A percentile compares a stretch with the other conserved stretches of the same genome.
Conservation (phyloP, 257 asterid species). For the Cinchona pubescens region DNA sequence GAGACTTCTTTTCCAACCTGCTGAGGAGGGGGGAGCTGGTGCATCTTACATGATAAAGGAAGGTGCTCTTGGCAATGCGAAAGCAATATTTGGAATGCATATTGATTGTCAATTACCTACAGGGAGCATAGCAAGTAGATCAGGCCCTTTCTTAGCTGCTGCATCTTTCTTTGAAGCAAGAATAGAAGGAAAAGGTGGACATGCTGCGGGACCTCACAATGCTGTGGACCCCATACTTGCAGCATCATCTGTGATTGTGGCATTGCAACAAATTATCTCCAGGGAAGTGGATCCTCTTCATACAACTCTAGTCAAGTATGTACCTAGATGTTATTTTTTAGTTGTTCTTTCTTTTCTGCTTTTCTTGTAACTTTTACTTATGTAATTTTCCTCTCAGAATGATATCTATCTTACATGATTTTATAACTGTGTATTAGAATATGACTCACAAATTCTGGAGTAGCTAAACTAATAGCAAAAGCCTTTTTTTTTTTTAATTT, state of each 20-base stretch:
- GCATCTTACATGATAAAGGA: slow-evolving; percentile 73
- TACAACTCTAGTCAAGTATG: slow-evolving; percentile 74
- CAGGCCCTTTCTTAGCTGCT: slow-evolving; percentile 70
- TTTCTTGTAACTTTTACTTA: neutral
- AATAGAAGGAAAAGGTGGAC: slow-evolving; percentile 76
- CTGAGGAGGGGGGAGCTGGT: slow-evolving; percentile 94
- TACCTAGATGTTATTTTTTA: neutral
- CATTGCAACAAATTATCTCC: slow-evolving; percentile 73
- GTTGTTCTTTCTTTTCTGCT: neutral
- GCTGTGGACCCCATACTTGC: slow-evolving; percentile 68
- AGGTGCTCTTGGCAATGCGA: slow-evolving; percentile 74
- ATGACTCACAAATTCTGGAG: neutral
- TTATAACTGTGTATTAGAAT: neutral
- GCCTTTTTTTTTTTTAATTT: neutral
- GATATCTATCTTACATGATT: neutral
- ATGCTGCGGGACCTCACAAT: slow-evolving; percentile 68
- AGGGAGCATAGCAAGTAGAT: slow-evolving; percentile 49
- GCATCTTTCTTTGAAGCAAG: slow-evolving; percentile 60
- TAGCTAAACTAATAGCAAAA: neutral
- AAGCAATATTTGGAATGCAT: slow-evolving; percentile 84
- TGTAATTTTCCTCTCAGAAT: neutral
- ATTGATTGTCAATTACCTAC: slow-evolving; percentile 48
- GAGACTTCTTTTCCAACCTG: slow-evolving; percentile 88
- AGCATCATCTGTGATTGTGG: slow-evolving; percentile 59
- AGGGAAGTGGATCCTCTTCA: slow-evolving; percentile 75